phyloP scores from a whole-genome alignment of 495 filamentous ascomycete species.

The Aspergillus haitiensis region DNA sequence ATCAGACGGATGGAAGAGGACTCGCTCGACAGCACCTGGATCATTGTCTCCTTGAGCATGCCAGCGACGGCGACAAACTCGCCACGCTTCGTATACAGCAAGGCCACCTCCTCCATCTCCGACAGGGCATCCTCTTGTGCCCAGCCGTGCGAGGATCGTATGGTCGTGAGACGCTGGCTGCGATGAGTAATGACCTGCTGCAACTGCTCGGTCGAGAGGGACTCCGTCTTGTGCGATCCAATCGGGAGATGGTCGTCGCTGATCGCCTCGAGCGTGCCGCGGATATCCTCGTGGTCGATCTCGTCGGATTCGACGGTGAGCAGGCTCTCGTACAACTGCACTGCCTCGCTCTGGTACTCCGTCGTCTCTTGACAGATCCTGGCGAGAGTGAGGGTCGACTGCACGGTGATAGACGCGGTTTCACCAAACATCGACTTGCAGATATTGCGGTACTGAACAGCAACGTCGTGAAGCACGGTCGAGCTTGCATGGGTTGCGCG shows the following conservation, averaged over 20 bases:
- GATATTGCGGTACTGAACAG: slow-evolving; percentile 35
- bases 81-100: slow-evolving; percentile 33
- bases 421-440: slow-evolving; percentile 35
- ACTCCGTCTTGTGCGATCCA: slow-evolving; percentile 23
- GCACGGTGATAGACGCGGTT: slow-evolving; percentile 38
- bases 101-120: slow-evolving; percentile 35
- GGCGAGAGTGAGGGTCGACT: slow-evolving; percentile 38
- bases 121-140: slow-evolving; percentile 39
- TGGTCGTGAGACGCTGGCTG: slow-evolving; percentile 30
- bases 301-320: slow-evolving; percentile 30
- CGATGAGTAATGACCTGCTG: slow-evolving; percentile 30
- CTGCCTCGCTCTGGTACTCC: slow-evolving; percentile 36
- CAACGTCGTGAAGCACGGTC: slow-evolving; percentile 35
- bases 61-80: slow-evolving; percentile 26
- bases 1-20: slow-evolving; percentile 31
- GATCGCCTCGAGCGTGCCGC: slow-evolving; percentile 36
- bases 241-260: slow-evolving; percentile 35
- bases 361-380: slow-evolving; percentile 39
- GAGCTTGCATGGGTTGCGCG: slow-evolving; percentile 33
- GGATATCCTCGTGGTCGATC: slow-evolving; percentile 36
- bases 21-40: slow-evolving; percentile 35
- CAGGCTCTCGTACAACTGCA: slow-evolving; percentile 35
- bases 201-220: slow-evolving; percentile 28
- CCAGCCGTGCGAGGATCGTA: slow-evolving; percentile 37
- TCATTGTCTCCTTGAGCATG: slow-evolving; percentile 36